These are phyloP conservation scores for Physaria fendleri DNA, from an alignment of 345 rosid species.

Conservation along the genomic window DNA sequence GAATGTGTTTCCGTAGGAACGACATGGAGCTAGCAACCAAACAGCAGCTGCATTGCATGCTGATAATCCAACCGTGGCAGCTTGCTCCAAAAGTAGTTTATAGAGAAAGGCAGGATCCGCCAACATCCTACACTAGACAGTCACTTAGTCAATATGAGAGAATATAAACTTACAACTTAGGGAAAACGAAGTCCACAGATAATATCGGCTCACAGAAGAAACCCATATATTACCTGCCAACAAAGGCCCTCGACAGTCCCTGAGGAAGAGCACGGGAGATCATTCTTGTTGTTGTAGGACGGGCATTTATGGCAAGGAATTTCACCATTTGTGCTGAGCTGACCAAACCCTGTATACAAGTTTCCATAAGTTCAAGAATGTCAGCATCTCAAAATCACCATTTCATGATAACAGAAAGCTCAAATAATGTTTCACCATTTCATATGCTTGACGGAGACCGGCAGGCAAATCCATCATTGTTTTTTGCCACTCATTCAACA, in stretches of 20 bases:
- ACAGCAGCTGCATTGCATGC: conserved; percentile 83
- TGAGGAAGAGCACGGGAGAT: conserved; percentile 86
- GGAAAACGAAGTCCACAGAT: not conserved
- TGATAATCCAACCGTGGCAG: conserved; percentile 73
- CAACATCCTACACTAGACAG: conserved; percentile 59
- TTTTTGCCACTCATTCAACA: conserved; percentile 92
- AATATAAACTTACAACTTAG: not conserved
- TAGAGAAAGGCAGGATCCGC: conserved; percentile 91
- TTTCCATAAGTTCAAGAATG: conserved; percentile 19
- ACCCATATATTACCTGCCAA: conserved; percentile 69
- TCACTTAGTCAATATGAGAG: conserved; percentile 2
- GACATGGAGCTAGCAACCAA: conserved; percentile 93
- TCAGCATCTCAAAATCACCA: not conserved
- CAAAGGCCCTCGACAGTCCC: conserved; percentile 77
- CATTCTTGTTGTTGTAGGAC: conserved; percentile 80
- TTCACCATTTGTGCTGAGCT: conserved; percentile 96
- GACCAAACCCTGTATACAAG: conserved; percentile 74
- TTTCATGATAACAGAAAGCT: not conserved
- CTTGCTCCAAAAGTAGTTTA: conserved; percentile 79
- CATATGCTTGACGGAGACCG: conserved; percentile 94
- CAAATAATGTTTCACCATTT: conserved; percentile 52
- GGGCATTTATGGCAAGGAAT: conserved; percentile 84
- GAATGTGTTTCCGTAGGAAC: conserved; percentile 88
- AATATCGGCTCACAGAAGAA: not conserved
- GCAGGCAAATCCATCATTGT: conserved; percentile 96